Conservation (phyloP, 768 basidiomycete species). For the Termitomyces heimii region DNA sequence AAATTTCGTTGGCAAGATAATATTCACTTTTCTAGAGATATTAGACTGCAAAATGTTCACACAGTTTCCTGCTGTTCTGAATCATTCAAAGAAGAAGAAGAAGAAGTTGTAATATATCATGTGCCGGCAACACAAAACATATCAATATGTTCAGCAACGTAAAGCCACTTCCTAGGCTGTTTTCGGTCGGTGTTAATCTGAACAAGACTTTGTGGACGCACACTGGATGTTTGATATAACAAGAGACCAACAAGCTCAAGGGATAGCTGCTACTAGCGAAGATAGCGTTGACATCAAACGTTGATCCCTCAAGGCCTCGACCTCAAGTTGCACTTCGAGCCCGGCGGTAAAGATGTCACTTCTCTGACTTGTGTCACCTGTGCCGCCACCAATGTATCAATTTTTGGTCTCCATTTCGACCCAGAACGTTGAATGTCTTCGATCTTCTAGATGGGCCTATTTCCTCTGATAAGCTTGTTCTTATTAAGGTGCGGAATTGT, state of each 20-base stretch:
- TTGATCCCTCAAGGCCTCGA: background rate
- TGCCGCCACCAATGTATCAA: background rate
- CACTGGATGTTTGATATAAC: slow-evolving; percentile 2
- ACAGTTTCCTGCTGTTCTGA: slow-evolving; percentile 3
- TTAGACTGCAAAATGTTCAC: slow-evolving; percentile 7
- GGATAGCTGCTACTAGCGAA: background rate
- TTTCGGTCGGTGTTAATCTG: no score
- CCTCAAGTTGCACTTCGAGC: no score
- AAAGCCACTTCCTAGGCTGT: background rate
- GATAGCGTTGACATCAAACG: slow-evolving; percentile 5
- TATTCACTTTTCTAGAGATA: background rate
- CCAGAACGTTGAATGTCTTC: slow-evolving; percentile 3
- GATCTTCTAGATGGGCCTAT: background rate
- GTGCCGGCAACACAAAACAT: slow-evolving; percentile 1
- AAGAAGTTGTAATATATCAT: slow-evolving; percentile 6
- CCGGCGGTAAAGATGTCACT: background rate
- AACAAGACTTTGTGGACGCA: background rate
- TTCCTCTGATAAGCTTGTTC: background rate
- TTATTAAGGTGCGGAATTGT: background rate
- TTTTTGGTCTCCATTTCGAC: slow-evolving; percentile 4
- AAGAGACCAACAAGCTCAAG: background rate
- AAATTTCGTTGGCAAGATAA: no score
- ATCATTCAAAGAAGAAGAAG: no score
- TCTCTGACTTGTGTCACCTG: slow-evolving; percentile 5
- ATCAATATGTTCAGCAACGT: slow-evolving; percentile 8